phyloP scores from a whole-genome alignment of 805 yeast species.

The Clavispora carvajalis region DNA sequence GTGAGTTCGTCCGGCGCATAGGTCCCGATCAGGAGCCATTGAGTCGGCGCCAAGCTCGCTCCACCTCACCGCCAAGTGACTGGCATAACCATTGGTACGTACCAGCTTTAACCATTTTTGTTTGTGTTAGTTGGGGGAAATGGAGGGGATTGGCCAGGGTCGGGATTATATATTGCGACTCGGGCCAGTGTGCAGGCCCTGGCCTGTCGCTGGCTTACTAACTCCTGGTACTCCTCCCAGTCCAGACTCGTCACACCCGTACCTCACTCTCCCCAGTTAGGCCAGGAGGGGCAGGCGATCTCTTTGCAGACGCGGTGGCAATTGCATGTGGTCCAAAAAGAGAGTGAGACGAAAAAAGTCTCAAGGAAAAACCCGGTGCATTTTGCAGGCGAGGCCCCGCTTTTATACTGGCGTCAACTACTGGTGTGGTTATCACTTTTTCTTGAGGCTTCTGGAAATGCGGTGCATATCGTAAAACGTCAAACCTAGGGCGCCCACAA shows the following conservation, averaged over 20 bases:
- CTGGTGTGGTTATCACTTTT: conserved; percentile 5
- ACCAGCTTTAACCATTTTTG: conserved; percentile 62
- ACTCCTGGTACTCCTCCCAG: not conserved
- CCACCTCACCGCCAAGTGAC: not conserved
- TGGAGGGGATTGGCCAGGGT: not conserved
- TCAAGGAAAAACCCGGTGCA: no score
- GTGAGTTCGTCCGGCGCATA: not conserved
- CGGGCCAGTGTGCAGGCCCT: not conserved
- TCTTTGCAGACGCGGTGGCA: no score
- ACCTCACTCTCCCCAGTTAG: not conserved
- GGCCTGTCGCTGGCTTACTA: not conserved
- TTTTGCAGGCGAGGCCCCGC: no score
- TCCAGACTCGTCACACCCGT: not conserved
- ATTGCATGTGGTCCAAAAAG: no score
- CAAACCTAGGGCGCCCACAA: conserved; percentile 21
- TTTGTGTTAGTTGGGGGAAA: not conserved
- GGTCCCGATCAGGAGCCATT: no score
- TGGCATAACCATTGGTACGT: conserved; percentile 24
- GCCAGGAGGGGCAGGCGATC: no score
- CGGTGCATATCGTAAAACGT: conserved; percentile 15
- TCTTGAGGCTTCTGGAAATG: conserved; percentile 10
- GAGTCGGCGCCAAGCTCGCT: no score
- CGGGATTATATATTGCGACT: conserved; percentile 1
- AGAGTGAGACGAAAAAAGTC: no score
- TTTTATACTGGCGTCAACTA: not conserved